Base-by-base conservation (phyloP, 495 filamentous ascomycete genomes). In the Recurvomyces mirabilis region DNA sequence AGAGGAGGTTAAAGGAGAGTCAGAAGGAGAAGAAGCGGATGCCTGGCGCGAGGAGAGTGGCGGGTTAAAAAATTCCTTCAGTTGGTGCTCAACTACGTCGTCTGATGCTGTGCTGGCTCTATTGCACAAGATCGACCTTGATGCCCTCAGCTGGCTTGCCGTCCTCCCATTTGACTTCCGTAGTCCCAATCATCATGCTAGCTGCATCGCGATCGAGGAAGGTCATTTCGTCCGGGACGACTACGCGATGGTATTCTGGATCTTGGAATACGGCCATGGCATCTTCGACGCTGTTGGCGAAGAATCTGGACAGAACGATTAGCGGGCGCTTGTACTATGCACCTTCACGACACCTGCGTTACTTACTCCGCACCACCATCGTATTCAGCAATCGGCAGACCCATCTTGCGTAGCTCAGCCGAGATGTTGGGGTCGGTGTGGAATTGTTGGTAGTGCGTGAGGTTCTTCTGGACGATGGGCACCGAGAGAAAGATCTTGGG, bases 1-100 rank as follows among this genome's bases (percentile, higher is more conserved):
- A 82, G 56, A 71, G 81, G 55, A 64, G 87, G 58, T 93, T 91
- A 77, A 94, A 91, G 80, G 62, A 78, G 15, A 73, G 80, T 21
- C 67, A 73, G 0, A 85, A 76, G 69, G 87, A 93, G 74, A 81
- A 76, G 65, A 88, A 78, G 72, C 67, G 73, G 46, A 74, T 89
- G 78, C 85, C 85, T 15, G 3, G 20, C 13, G n/a, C n/a, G n/a
- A 17, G 39, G 18, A 24, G 39, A 21, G 4, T 4, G 24, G 39
- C 23, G 24, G 25, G 38, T 3, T 41, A 24, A 41, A 38, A n/a
- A n/a, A n/a, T n/a, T n/a, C n/a, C n/a, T n/a, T n/a, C n/a, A n/a
- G n/a, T n/a, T n/a, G n/a, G n/a, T n/a, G n/a, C n/a, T n/a, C n/a
- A n/a, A n/a, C n/a, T n/a, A n/a, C n/a, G n/a, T n/a, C n/a, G n/a